Conservation (phyloP, 208 protist species). For the Wallacemonas sp. region DNA sequence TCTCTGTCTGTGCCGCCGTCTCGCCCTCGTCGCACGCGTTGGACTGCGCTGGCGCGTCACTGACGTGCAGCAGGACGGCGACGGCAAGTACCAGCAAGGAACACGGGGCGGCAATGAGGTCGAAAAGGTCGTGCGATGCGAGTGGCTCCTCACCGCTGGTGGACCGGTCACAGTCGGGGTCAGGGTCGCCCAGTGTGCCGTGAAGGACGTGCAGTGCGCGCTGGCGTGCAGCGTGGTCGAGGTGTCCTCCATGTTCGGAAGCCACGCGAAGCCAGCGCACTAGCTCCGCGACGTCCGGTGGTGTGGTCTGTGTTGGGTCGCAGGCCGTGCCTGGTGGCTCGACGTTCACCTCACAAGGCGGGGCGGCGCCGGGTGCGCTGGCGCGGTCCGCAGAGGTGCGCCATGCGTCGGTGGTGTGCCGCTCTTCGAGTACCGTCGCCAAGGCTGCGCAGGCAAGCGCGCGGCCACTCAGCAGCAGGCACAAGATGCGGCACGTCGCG, state of each 20-base stretch:
- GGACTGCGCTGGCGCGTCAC: background rate
- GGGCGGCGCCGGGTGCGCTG: too few relatives aligned
- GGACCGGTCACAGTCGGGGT: too few relatives aligned
- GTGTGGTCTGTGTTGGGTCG: too few relatives aligned
- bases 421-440: slow-evolving; percentile 4
- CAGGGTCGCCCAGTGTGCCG: background rate
- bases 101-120: background rate
- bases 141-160: too few relatives aligned
- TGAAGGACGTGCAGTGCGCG: slow-evolving; percentile 7
- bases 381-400: too few relatives aligned
- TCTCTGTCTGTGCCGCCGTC: background rate
- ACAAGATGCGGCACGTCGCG: background rate
- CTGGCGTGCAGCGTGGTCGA: background rate
- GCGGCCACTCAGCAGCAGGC: background rate
- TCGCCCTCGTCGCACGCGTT: background rate
- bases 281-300: background rate
- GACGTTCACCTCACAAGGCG: too few relatives aligned
- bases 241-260: background rate
- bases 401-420: background rate
- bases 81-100: background rate
- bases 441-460: background rate
- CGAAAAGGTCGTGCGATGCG: background rate
- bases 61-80: background rate
- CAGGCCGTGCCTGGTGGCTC: too few relatives aligned
- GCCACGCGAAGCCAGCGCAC: slow-evolving; percentile 2